phyloP scores from a whole-genome alignment of 345 rosid genomes.

The Conringia planisiliqua region DNA sequence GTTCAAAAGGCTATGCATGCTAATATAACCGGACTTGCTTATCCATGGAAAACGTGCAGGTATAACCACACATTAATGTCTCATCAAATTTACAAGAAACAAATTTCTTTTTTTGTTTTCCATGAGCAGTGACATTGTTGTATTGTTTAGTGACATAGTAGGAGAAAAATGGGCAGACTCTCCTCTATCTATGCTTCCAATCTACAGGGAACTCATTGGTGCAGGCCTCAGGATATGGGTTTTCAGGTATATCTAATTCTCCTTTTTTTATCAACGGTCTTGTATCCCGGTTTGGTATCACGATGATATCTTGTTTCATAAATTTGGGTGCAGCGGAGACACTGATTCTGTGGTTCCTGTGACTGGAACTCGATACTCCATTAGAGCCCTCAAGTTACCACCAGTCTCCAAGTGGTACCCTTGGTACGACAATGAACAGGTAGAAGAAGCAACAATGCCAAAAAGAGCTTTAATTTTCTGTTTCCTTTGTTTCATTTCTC shows the following conservation, averaged over 20 bases:
- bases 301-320: neutral
- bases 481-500: neutral
- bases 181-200: slow-evolving; percentile 92
- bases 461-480: neutral
- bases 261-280: neutral
- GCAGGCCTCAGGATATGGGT: slow-evolving; percentile 87
- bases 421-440: slow-evolving; percentile 59
- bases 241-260: slow-evolving; percentile 48
- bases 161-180: slow-evolving; percentile 79
- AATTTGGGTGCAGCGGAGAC: slow-evolving; percentile 66
- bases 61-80: neutral
- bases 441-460: neutral
- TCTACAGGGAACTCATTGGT: slow-evolving; percentile 78
- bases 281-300: neutral
- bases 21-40: slow-evolving; percentile 64
- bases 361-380: slow-evolving; percentile 88
- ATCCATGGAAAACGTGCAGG: slow-evolving; percentile 94
- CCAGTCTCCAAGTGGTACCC: slow-evolving; percentile 81
- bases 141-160: slow-evolving; percentile 51
- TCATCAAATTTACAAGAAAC: neutral
- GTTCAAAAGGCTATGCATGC: slow-evolving; percentile 97
- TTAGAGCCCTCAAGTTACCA: slow-evolving; percentile 72
- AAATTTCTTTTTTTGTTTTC: neutral
- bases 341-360: slow-evolving; percentile 89
- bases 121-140: neutral